Evolutionary conservation across 2,329 filamentous ascomycete genomes (phyloP).

Genomic region (Aspergillus japonicus): DNA sequence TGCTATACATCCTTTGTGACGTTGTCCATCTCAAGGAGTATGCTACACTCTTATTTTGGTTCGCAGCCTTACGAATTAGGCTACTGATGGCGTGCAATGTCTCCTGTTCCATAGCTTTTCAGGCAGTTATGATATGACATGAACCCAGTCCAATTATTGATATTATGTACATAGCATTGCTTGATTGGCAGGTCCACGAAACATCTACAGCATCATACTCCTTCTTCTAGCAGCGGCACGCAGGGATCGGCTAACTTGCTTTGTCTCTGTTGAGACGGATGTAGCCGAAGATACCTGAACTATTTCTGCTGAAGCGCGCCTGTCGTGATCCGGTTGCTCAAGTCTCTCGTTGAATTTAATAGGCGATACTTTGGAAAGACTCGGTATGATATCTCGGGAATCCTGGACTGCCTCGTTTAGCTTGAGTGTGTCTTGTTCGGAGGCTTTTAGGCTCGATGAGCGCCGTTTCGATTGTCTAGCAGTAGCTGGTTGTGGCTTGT

Average conservation of each 20-base stretch:
- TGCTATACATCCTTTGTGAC: no score
- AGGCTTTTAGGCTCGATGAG: constrained; percentile 31
- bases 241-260: constrained; percentile 27
- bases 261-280: constrained; percentile 14
- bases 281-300: constrained; percentile 10
- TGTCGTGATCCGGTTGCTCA: neutral
- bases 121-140: neutral
- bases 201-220: constrained; percentile 41
- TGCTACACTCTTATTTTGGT: no score
- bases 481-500: constrained; percentile 11
- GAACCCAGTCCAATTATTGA: neutral
- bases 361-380: neutral
- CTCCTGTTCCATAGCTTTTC: neutral
- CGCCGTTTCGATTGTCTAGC: constrained; percentile 31
- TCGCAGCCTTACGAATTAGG: no score
- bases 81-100: neutral
- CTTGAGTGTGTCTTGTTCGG: constrained; percentile 4
- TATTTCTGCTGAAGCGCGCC: constrained; percentile 9
- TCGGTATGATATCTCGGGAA: neutral
- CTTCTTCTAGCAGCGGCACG: constrained; percentile 36
- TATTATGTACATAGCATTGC: neutral
- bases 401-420: constrained; percentile 1
- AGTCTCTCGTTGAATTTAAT: neutral
- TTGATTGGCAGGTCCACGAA: neutral
- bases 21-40: no score